Evolutionary conservation across 2,329 filamentous ascomycete genomes (phyloP).

Genomic region (Penicillium griseofulvum): DNA sequence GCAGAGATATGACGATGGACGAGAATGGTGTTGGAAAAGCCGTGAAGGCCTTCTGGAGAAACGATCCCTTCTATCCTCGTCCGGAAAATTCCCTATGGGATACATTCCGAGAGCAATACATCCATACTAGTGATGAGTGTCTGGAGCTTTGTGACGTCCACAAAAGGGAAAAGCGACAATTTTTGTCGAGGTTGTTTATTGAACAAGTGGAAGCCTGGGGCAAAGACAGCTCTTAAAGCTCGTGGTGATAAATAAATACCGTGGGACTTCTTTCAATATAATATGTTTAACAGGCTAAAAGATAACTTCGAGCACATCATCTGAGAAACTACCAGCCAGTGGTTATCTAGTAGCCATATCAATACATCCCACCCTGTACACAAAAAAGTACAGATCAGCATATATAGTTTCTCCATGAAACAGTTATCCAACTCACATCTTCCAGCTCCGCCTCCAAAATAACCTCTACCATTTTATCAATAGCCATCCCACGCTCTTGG

Average conservation of each 20-base stretch:
- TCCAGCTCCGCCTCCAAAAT: constrained; percentile 29
- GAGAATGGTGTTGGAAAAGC: not conserved
- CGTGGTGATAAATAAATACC: too few species aligned
- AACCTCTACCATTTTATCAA: constrained; percentile 28
- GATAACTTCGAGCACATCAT: too few species aligned
- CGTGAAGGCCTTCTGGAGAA: not conserved
- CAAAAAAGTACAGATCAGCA: not conserved
- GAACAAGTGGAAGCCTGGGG: not conserved
- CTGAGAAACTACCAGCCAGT: too few species aligned
- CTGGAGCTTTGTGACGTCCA: not conserved
- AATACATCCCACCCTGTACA: not conserved
- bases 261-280: too few species aligned
- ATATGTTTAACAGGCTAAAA: too few species aligned
- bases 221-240: not conserved
- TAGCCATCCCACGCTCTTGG: constrained; percentile 18
- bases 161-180: not conserved
- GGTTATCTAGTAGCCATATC: too few species aligned
- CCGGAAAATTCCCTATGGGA: not conserved
- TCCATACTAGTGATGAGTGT: not conserved
- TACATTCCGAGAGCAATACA: not conserved
- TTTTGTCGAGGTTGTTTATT: not conserved
- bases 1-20: not conserved
- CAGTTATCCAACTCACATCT: not conserved
- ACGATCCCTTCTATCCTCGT: not conserved
- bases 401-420: not conserved